Evolutionary conservation across 1,284 basidiomycete species (phyloP).

Genomic region (Melampsora americana): DNA sequence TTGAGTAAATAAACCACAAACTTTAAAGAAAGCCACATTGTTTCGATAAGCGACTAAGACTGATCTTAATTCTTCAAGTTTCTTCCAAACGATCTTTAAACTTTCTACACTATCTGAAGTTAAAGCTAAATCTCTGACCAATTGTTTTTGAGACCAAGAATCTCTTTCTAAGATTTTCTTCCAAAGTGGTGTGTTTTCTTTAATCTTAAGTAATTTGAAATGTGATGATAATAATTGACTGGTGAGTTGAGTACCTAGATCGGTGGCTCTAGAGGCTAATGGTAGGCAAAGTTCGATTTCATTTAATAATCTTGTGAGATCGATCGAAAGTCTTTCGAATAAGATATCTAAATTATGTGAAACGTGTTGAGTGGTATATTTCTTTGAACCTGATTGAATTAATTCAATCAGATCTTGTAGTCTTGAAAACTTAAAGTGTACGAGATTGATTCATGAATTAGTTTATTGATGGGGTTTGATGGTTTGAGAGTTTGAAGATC

Average conservation of each 20-base stretch:
- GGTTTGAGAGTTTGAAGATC: neutral
- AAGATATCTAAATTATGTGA: conserved; percentile 47
- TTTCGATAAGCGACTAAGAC: conserved; percentile 46
- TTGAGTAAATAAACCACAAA: neutral
- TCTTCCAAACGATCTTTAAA: conserved; percentile 44
- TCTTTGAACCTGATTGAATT: conserved; percentile 21
- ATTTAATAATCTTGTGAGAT: conserved; percentile 46
- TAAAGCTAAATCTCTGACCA: conserved; percentile 48
- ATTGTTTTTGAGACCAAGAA: conserved; percentile 45
- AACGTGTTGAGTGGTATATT: conserved; percentile 42
- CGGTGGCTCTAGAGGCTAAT: conserved; percentile 45
- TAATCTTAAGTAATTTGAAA: conserved; percentile 15
- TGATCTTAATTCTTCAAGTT: conserved; percentile 47
- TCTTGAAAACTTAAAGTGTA: conserved; percentile 48
- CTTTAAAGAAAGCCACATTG: conserved; percentile 43
- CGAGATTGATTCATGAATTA: conserved; percentile 4
- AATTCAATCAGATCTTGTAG: conserved; percentile 49
- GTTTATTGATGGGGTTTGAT: too few relatives aligned
- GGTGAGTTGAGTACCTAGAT: conserved; percentile 46
- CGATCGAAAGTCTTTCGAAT: conserved; percentile 45
- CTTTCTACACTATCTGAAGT: conserved; percentile 46
- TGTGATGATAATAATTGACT: conserved; percentile 43
- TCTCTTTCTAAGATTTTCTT: conserved; percentile 39
- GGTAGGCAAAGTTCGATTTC: conserved; percentile 49
- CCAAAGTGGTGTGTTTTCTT: conserved; percentile 44